These are phyloP conservation scores for Adenanthera pavonina DNA, from an alignment of 306 rosid species.

Conservation along the genomic window DNA sequence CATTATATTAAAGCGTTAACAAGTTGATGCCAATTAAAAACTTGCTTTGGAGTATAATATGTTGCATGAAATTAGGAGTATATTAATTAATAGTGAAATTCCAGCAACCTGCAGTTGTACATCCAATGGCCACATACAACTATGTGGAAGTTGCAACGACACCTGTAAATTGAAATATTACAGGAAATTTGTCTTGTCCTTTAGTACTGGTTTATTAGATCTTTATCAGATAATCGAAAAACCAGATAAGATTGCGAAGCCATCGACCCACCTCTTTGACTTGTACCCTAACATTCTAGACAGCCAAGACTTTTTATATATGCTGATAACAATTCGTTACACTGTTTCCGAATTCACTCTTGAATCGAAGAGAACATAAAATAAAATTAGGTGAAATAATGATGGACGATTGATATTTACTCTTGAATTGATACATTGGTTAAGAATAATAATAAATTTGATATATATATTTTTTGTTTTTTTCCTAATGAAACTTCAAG, in stretches of 20 bases:
- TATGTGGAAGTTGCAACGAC: not conserved
- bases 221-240: not conserved
- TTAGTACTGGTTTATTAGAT: not conserved
- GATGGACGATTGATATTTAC: too few species aligned
- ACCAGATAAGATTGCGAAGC: not conserved
- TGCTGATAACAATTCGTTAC: not conserved
- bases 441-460: too few species aligned
- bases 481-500: too few species aligned
- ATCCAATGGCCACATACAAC: not conserved
- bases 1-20: too few species aligned
- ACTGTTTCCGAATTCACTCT: not conserved
- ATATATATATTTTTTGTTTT: too few species aligned
- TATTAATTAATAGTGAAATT: not conserved
- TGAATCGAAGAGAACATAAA: too few species aligned
- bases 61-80: too few species aligned
- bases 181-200: not conserved
- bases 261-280: not conserved
- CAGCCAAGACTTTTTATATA: not conserved
- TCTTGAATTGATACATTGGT: too few species aligned
- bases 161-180: not conserved
- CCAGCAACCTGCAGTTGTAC: not conserved
- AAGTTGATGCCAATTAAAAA: too few species aligned
- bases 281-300: not conserved
- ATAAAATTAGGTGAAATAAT: too few species aligned
- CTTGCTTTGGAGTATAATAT: too few species aligned